Evolutionary conservation across 495 filamentous ascomycete genomes (phyloP).

Genomic region (Daldinia bambusicola): DNA sequence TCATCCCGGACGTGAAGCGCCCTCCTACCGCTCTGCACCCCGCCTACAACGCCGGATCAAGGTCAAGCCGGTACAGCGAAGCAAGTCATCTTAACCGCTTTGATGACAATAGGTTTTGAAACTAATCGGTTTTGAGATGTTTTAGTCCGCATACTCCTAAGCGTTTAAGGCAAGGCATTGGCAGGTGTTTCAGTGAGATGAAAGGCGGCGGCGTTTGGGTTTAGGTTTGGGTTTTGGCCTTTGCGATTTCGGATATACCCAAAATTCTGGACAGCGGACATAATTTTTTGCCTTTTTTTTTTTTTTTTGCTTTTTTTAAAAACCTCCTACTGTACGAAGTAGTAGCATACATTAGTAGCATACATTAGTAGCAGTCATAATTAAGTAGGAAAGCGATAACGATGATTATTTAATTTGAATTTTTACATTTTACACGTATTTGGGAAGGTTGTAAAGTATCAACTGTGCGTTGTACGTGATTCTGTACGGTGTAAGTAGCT

Average conservation of each 20-base stretch:
- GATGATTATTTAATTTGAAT: constrained; percentile 11
- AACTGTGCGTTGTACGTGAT: too few species aligned
- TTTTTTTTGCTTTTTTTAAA: constrained; percentile 21
- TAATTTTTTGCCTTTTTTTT: constrained; percentile 10
- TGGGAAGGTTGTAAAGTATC: neutral
- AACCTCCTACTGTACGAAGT: constrained; percentile 1
- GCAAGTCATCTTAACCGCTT: constrained; percentile 52
- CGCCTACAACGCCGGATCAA: constrained; percentile 46
- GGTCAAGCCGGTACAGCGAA: constrained; percentile 56
- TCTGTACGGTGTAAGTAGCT: too few species aligned
- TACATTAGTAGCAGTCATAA: constrained; percentile 9
- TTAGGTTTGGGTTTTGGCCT: too few species aligned
- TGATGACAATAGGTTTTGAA: constrained; percentile 33
- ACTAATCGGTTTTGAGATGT: neutral
- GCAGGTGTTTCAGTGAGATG: constrained; percentile 22
- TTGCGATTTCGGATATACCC: constrained; percentile 41
- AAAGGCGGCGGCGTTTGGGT: constrained; percentile 34
- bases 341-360: constrained; percentile 10
- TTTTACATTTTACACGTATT: neutral
- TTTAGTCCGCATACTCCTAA: constrained; percentile 3
- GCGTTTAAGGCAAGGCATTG: constrained; percentile 25
- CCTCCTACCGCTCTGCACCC: constrained; percentile 64
- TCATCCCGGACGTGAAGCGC: constrained; percentile 60
- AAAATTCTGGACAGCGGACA: constrained; percentile 35
- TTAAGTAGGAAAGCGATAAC: constrained; percentile 9